Evolutionary conservation across 2,329 filamentous ascomycete genomes (phyloP), one percentile per base, ranked within the genome.

Genomic region (Trichoderma lentiforme): DNA sequence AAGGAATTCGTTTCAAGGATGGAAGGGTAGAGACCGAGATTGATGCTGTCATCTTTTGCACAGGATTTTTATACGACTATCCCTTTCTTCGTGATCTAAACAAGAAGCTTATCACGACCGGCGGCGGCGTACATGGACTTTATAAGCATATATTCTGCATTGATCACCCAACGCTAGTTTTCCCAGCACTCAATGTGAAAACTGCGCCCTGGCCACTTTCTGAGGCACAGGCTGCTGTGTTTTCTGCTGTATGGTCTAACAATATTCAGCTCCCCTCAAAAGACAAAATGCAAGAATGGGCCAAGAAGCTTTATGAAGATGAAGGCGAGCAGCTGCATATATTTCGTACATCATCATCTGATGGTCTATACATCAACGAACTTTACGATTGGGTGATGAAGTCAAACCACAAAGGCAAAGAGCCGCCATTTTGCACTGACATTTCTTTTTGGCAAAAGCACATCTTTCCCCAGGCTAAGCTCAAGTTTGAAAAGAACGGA

Each of bases 31-130:
- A 94, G 77, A 82, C 82, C 4, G 83, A 90, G 39, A 81, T 98
- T 70, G 95, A 97, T 77, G 87, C 89, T 1, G 83, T 98, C 4
- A 79, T 98, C 32, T 98, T 95, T 81, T 94, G 93, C 79, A 98
- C 95, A 0, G 95, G 95, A 0, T 98, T 97, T 77, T 88, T 97
- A 71, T 97, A 93, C 81, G 90, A 91, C 6, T 92, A 92, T 72
- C 94, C 94, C 0, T 98, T 97, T 77, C 79, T 91, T 3, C 78
- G 79, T 12, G 78, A 82, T 5, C 74, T 88, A 3, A 77, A 82
- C 14, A 80, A 79, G 7, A 84, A 88, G 0, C 79, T 94, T 2
- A 86, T 95, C 70, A 90, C 88, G 0, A 87, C 90, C 68, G 95
- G 95, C 0, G 87, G 86, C 53, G 87, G 92, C 28, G 90, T 95